A percentile compares a stretch with the other conserved stretches of the same genome.
phyloP scores from a whole-genome alignment of 495 filamentous ascomycete genomes.

The Aspergillus incahuasiensis region DNA sequence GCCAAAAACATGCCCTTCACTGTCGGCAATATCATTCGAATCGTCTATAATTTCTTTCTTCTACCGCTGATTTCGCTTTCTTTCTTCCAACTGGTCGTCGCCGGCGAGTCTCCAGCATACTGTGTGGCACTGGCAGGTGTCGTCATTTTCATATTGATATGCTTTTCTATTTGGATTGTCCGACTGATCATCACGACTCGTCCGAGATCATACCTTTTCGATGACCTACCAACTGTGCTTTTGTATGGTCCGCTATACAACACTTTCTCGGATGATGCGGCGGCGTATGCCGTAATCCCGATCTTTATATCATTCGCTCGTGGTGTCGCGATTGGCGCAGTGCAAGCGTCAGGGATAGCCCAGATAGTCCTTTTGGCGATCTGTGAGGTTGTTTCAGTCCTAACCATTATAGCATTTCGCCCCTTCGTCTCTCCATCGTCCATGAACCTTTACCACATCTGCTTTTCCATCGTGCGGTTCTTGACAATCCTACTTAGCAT shows the following conservation, averaged over 20 bases:
- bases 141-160: conserved; percentile 64
- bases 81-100: conserved; percentile 85
- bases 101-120: conserved; percentile 57
- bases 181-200: conserved; percentile 73
- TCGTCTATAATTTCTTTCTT: conserved; percentile 88
- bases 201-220: conserved; percentile 81
- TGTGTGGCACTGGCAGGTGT: conserved; percentile 69
- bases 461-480: conserved; percentile 75
- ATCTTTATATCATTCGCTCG: conserved; percentile 77
- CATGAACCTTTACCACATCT: conserved; percentile 94
- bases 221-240: conserved; percentile 84
- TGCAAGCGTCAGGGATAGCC: conserved; percentile 88
- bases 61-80: conserved; percentile 81
- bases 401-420: conserved; percentile 82
- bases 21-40: conserved; percentile 76
- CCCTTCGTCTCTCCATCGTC: conserved; percentile 88
- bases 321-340: conserved; percentile 85
- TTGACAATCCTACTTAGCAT: conserved; percentile 77
- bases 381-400: conserved; percentile 86
- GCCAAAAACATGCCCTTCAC: conserved; percentile 94
- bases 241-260: conserved; percentile 97
- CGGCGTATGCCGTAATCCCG: conserved; percentile 81
- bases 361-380: conserved; percentile 88
- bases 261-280: conserved; percentile 86
- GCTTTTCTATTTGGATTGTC: conserved; percentile 72